These are phyloP conservation scores for Teunomyces lycoperdinae DNA, from an alignment of 805 yeast species.

Conservation along the genomic window DNA sequence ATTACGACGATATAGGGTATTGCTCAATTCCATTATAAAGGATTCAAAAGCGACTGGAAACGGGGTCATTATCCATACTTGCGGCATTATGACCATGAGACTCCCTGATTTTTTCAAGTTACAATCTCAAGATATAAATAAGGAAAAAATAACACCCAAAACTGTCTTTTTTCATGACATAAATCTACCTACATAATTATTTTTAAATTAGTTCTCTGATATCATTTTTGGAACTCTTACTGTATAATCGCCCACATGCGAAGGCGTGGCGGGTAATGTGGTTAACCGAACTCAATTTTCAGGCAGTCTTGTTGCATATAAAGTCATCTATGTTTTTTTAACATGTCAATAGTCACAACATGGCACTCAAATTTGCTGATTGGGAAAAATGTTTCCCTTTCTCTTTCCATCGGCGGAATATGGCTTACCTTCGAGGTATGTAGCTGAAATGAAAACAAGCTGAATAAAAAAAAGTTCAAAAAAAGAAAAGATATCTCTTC, in stretches of 20 bases:
- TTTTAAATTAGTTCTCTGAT: background rate
- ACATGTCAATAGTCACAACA: no score
- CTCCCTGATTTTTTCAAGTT: background rate
- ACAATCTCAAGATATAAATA: background rate
- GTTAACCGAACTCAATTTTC: background rate
- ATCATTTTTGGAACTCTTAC: background rate
- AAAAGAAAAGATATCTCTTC: background rate
- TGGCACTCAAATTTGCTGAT: no score
- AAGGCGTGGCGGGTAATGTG: background rate
- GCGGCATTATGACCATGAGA: background rate
- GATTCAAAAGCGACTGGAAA: background rate
- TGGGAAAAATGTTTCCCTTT: no score
- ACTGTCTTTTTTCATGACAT: background rate
- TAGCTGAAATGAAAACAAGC: no score
- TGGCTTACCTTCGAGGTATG: no score
- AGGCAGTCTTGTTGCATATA: background rate
- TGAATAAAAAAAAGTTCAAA: background rate
- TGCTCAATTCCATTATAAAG: background rate
- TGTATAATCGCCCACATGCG: background rate
- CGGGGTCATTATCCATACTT: background rate
- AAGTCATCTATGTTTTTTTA: background rate
- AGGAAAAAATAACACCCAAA: background rate
- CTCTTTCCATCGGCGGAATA: no score
- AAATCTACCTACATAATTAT: constrained; percentile 1
- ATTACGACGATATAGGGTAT: background rate